Evolutionary conservation across 1,139 yeast species (phyloP), one percentile per base, ranked within the genome.

Genomic region (Debaryomyces udenii): DNA sequence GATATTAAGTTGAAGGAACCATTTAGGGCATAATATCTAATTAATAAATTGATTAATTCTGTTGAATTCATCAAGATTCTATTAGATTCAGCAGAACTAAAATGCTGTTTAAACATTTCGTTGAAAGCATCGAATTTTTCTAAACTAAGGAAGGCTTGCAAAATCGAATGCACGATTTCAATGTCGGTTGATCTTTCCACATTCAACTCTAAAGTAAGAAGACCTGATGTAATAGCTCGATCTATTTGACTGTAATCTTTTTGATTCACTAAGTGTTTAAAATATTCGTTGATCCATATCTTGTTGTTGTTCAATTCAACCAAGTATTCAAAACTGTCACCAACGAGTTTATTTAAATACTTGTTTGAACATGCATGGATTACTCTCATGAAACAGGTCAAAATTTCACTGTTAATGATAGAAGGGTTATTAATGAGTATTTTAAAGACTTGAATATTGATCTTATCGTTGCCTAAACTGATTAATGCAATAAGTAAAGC

Each of bases 381-480:
- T 2, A 52, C 44, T 3, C 26, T 20, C 23, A 52, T 42, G 27
- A 63, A 44, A 6, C 31, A 26, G 4, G 30, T 37, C 34, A 63
- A 44, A 3, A 49, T 40, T 9, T 38, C 38, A 26, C 50, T 41
- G n/a, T 49, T 44, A 22, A 43, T 35, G 6, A 41, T 23, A 15
- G 15, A 28, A 20, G 51, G 43, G 28, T 43, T 34, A 4, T 35
- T 36, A n/a, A 43, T 34, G 13, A 61, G 36, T 37, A 47, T 51
- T 30, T 58, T 55, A 13, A 56, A 40, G 2, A 61, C 34, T 16
- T 59, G 59, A 28, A 69, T 59, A 34, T 57, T 61, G 9, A 68
- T 50, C 31, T 60, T 61, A 38, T 68, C 76, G 31, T 56, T 47
- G 20, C 62, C 53, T 38, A 57, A 56, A 1, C 46, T 41, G 11